These are phyloP conservation scores for Coniferiporia weirii DNA, from an alignment of 1,284 basidiomycete genomes.

Conservation along the genomic window DNA sequence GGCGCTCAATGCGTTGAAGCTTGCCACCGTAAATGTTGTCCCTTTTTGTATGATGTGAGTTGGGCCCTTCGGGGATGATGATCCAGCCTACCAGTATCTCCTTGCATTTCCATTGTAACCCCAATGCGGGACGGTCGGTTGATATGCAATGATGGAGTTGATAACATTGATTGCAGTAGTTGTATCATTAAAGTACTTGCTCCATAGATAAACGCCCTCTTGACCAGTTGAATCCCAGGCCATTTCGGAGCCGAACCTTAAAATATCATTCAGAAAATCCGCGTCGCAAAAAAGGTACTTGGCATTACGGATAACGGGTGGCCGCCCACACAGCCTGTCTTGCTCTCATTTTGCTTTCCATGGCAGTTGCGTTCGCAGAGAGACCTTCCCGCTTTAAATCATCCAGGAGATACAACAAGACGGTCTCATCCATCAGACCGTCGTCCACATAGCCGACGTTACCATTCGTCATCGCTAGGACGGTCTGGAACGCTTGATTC, in stretches of 20 bases:
- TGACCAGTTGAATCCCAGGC: conserved; percentile 61
- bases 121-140: conserved; percentile 55
- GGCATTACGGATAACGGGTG: conserved; percentile 46
- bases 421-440: conserved; percentile 57
- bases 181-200: conserved; percentile 49
- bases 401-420: conserved; percentile 42
- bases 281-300: background rate
- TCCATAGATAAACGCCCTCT: conserved; percentile 53
- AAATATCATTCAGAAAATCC: background rate
- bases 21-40: conserved; percentile 57
- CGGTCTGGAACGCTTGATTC: conserved; percentile 48
- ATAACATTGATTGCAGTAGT: conserved; percentile 47
- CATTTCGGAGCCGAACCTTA: conserved; percentile 55
- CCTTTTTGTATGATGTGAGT: conserved; percentile 28
- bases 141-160: conserved; percentile 55
- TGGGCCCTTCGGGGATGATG: background rate
- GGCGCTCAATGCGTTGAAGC: conserved; percentile 49
- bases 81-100: conserved; percentile 42
- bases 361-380: conserved; percentile 41
- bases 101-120: conserved; percentile 58
- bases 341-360: conserved; percentile 44
- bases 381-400: conserved; percentile 52
- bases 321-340: conserved; percentile 42
- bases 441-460: conserved; percentile 42
- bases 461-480: conserved; percentile 43